These are phyloP conservation scores for Vitis hybrid DNA, from an alignment of 177 flowering plant genomes.

Conservation along the genomic window DNA sequence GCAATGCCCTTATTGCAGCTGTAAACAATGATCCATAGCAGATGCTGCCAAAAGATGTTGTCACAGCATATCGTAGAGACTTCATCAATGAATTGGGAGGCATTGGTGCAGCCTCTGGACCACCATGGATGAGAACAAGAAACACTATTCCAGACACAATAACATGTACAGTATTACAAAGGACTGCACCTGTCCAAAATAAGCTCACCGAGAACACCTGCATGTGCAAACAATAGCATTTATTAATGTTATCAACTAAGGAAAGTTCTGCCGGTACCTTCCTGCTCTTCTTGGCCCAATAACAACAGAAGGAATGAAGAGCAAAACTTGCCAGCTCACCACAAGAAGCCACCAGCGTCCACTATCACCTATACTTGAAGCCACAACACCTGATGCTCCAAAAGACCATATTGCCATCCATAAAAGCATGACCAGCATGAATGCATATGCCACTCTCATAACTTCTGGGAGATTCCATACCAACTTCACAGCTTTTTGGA, in stretches of 20 bases:
- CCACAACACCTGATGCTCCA: conserved; percentile 95
- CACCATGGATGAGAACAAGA: conserved; percentile 89
- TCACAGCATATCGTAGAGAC: conserved; percentile 70
- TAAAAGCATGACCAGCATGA: conserved; percentile 79
- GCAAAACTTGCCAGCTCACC: conserved; percentile 99
- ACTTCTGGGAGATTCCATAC: conserved; percentile 90
- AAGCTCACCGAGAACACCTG: conserved; percentile 96
- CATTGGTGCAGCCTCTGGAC: conserved; percentile 69
- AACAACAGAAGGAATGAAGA: conserved; percentile 25
- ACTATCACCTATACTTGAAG: conserved; percentile 73
- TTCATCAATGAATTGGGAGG: conserved; percentile 75
- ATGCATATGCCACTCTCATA: conserved; percentile 71
- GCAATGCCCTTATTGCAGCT: conserved; percentile 86
- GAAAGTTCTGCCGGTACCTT: conserved; percentile 2
- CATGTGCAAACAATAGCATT: conserved; percentile 18
- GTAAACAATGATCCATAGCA: conserved; percentile 99
- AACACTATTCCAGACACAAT: conserved; percentile 94
- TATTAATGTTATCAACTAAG: conserved; percentile 4
- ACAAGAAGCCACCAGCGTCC: conserved; percentile 98
- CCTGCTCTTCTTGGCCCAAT: conserved; percentile 14
- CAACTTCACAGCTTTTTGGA: conserved; percentile 87
- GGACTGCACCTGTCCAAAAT: conserved; percentile 99
- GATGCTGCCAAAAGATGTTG: conserved; percentile 97
- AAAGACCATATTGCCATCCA: conserved; percentile 98
- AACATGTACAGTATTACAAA: conserved; percentile 96